phyloP scores from a whole-genome alignment of 1,139 yeast species.

The Pichia sp. region DNA sequence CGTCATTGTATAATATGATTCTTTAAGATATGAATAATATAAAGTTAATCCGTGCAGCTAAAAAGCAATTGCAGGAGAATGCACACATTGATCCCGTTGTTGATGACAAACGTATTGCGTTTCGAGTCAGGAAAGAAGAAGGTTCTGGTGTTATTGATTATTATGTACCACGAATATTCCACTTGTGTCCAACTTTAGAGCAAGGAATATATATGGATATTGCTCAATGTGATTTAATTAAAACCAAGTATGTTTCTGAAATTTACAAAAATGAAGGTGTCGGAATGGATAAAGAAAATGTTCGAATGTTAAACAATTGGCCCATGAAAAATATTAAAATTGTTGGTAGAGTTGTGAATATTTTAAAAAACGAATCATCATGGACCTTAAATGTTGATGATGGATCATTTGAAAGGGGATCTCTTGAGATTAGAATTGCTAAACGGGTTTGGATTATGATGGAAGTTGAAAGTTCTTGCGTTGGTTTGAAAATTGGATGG shows the following conservation, averaged over 20 bases:
- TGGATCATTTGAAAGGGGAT: too few relatives aligned
- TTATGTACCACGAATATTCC: constrained; percentile 34
- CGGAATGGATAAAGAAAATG: neutral
- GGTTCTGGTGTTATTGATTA: constrained; percentile 20
- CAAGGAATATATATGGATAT: neutral
- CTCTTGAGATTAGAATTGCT: too few relatives aligned
- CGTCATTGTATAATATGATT: too few relatives aligned
- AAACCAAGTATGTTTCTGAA: neutral
- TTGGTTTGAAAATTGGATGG: too few relatives aligned
- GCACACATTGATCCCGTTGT: neutral
- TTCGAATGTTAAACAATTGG: constrained; percentile 30
- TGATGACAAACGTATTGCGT: constrained; percentile 3
- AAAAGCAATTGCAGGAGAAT: constrained; percentile 1
- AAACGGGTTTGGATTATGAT: too few relatives aligned
- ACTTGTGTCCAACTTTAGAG: constrained; percentile 30
- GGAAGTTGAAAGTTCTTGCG: too few relatives aligned
- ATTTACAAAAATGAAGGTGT: constrained; percentile 8
- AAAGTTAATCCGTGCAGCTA: constrained; percentile 7
- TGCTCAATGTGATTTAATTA: neutral
- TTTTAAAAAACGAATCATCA: too few relatives aligned
- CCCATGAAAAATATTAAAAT: constrained; percentile 32
- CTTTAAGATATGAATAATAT: neutral
- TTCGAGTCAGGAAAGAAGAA: too few relatives aligned
- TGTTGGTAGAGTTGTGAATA: constrained; percentile 31
- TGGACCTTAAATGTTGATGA: too few relatives aligned